phyloP scores from a whole-genome alignment of 1,284 basidiomycete genomes.

The Ustilago trichophora region DNA sequence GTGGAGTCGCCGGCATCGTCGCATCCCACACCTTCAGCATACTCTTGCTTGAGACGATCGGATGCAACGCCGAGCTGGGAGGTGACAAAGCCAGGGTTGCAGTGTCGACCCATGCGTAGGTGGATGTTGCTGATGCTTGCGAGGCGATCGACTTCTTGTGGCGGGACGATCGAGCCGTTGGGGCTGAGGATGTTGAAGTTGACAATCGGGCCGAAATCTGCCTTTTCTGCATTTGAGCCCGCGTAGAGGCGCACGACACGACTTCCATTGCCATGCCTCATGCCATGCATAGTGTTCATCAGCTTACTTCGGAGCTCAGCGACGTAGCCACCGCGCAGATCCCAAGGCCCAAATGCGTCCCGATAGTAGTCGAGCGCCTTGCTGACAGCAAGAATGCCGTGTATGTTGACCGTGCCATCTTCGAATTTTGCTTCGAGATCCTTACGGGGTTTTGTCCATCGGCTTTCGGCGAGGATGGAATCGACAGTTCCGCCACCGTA shows the following conservation, averaged over 20 bases:
- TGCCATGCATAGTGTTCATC: slow-evolving; percentile 1
- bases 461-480: slow-evolving; percentile 27
- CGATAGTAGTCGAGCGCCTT: slow-evolving; percentile 34
- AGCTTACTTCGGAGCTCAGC: slow-evolving; percentile 21
- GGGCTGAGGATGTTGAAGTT: slow-evolving; percentile 46
- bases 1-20: slow-evolving; percentile 27
- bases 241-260: slow-evolving; percentile 27
- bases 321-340: slow-evolving; percentile 14
- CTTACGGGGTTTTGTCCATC: slow-evolving; percentile 33
- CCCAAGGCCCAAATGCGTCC: slow-evolving; percentile 30
- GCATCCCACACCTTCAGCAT: slow-evolving; percentile 50
- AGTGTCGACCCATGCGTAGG: slow-evolving; percentile 52
- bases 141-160: slow-evolving; percentile 48
- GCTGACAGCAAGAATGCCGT: slow-evolving; percentile 46
- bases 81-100: slow-evolving; percentile 53
- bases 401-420: slow-evolving; percentile 52
- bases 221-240: no score
- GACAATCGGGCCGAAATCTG: slow-evolving; percentile 46
- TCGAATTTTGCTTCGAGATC: slow-evolving; percentile 41
- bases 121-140: slow-evolving; percentile 55
- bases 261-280: slow-evolving; percentile 40
- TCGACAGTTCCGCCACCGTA: slow-evolving; percentile 54
- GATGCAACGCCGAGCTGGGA: slow-evolving; percentile 28
- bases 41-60: slow-evolving; percentile 36
- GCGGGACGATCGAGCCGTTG: slow-evolving; percentile 25